Evolutionary conservation across 2,329 filamentous ascomycete species (phyloP), one percentile per base, ranked within the genome.

Genomic region (Botrytis elliptica): DNA sequence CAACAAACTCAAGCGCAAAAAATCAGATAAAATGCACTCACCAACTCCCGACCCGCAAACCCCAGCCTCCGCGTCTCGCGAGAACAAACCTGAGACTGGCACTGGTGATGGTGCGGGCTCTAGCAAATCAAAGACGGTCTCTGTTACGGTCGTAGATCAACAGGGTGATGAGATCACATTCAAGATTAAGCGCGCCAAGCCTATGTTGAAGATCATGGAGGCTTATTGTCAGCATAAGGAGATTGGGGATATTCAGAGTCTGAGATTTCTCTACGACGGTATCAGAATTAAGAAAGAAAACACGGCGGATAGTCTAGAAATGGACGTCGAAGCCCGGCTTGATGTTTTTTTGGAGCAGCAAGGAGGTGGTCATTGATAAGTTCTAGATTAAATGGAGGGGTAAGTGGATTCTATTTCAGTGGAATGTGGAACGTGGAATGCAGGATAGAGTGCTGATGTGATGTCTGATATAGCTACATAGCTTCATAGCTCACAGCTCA

Each of bases 221-320:
- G 71, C 71, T 1, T 73, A 57, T 38, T 73, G 71, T 52, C 7
- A 44, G 12, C 22, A 38, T 0, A 73, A 63, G 12, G 20, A 18
- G 3, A 63, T 73, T 25, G 9, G 10, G 46, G 22, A 73, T 36
- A n/a, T 29, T 7, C 22, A 16, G 1, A 57, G 4, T 29, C 38
- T 73, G 7, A 42, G 71, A 10, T 73, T 70, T 46, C 33, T 42
- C 14, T 63, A 52, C 33, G 71, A 73, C 20, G 71, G 66, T 5
- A 3, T 3, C 1, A 55, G 65, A n/a, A 10, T 70, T 4, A 16
- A 63, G 2, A 44, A 36, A 20, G 25, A 55, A 5, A 10, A 55
- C 14, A 73, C 71, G 2, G 65, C 71, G 12, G 71, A 73, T 6
- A n/a, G 18, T 29, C 42, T 70, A 7, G 57, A 73, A 14, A 70